Evolutionary conservation across 108 stramenopile genomes (phyloP).

Genomic region (Poteriospumella lacustris): DNA sequence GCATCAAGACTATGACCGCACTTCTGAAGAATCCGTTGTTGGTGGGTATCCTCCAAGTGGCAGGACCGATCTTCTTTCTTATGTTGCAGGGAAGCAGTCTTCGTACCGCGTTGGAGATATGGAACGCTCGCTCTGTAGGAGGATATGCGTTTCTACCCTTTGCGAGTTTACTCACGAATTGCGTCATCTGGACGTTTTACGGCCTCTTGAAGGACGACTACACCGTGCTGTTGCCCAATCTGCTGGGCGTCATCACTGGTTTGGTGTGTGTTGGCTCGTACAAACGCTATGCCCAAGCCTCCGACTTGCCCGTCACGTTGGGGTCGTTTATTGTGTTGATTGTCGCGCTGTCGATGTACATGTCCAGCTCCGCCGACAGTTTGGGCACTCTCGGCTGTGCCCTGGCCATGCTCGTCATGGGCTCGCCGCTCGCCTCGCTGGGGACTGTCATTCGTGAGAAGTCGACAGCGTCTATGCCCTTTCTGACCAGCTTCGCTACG

Average conservation of each 20-base stretch:
- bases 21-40: not conserved
- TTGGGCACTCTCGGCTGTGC: not conserved
- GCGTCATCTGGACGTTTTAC: conserved; percentile 10
- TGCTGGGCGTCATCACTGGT: not conserved
- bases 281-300: not conserved
- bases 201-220: not conserved
- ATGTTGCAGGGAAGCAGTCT: not conserved
- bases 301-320: not conserved
- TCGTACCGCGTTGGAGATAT: not conserved
- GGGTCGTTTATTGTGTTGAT: not conserved
- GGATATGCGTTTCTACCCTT: not conserved
- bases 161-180: not conserved
- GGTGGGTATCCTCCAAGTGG: not conserved
- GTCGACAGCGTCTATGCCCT: conserved; percentile 10
- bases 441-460: not conserved
- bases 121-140: not conserved
- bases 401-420: not conserved
- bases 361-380: not conserved
- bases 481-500: not conserved
- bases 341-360: not conserved
- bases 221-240: not conserved
- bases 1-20: too few relatives aligned
- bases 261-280: not conserved
- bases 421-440: not conserved
- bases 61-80: not conserved